phyloP scores from a whole-genome alignment of 2,329 filamentous ascomycete genomes.

The Fonsecaea pedrosoi region DNA sequence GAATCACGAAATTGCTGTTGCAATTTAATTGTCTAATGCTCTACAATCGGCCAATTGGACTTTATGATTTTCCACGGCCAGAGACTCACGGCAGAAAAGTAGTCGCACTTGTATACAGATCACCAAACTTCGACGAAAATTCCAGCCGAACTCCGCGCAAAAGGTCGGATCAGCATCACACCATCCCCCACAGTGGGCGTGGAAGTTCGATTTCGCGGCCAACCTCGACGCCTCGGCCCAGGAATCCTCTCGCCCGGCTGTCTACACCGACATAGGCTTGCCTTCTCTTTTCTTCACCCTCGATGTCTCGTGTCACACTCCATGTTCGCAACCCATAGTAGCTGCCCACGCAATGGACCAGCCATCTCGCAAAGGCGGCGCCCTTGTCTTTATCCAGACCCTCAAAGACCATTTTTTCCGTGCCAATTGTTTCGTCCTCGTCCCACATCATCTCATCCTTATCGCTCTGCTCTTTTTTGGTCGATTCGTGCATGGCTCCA shows the following conservation, averaged over 20 bases:
- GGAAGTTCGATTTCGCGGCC: slow-evolving; percentile 42
- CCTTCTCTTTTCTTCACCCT: slow-evolving; percentile 33
- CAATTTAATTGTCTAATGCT: not conserved
- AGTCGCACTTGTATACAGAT: not conserved
- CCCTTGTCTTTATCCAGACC: slow-evolving; percentile 75
- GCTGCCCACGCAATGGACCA: slow-evolving; percentile 87
- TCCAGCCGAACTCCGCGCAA: not conserved
- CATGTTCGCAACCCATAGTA: slow-evolving; percentile 91
- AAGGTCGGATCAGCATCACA: slow-evolving; percentile 31
- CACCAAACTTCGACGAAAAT: not conserved
- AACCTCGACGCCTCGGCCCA: slow-evolving; percentile 38
- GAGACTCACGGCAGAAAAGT: not conserved
- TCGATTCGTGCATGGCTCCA: slow-evolving; percentile 67
- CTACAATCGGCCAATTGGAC: slow-evolving; percentile 15
- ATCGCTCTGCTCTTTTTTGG: slow-evolving; percentile 60
- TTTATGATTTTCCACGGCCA: not conserved
- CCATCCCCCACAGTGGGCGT: slow-evolving; percentile 45
- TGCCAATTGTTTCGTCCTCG: slow-evolving; percentile 51
- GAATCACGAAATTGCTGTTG: slow-evolving; percentile 5
- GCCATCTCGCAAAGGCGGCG: slow-evolving; percentile 88
- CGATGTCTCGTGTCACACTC: slow-evolving; percentile 60
- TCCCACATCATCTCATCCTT: slow-evolving; percentile 49
- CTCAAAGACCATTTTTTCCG: slow-evolving; percentile 78
- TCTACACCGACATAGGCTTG: slow-evolving; percentile 81
- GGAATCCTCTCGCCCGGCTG: slow-evolving; percentile 51